These are phyloP conservation scores for Globisporangium solare DNA, from an alignment of 352 stramenopile genomes.

Conservation along the genomic window DNA sequence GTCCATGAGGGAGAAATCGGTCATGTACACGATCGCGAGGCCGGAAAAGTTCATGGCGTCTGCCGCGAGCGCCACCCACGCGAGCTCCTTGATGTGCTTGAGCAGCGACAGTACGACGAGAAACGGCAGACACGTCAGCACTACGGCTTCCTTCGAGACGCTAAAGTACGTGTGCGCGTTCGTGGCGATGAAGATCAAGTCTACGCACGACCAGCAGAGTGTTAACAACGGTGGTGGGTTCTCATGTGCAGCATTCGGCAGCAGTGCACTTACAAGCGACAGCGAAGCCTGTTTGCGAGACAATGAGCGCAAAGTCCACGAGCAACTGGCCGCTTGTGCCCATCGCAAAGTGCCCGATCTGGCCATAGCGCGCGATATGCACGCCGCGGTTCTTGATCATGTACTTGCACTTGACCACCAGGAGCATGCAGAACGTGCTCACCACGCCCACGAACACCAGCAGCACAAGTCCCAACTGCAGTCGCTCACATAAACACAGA, in stretches of 20 bases:
- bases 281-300: slow-evolving; percentile 63
- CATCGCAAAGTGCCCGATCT: slow-evolving; percentile 49
- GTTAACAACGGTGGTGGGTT: not conserved
- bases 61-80: slow-evolving; percentile 65
- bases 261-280: slow-evolving; percentile 36
- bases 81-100: slow-evolving; percentile 62
- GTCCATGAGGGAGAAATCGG: slow-evolving; percentile 55
- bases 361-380: slow-evolving; percentile 37
- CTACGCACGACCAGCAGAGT: slow-evolving; percentile 6
- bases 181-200: slow-evolving; percentile 81
- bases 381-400: slow-evolving; percentile 14
- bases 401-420: slow-evolving; percentile 33
- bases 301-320: slow-evolving; percentile 59
- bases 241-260: not conserved
- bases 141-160: slow-evolving; percentile 25
- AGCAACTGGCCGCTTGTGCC: slow-evolving; percentile 43
- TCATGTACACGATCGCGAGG: slow-evolving; percentile 59
- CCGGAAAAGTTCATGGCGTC: slow-evolving; percentile 73
- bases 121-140: slow-evolving; percentile 26
- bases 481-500: not conserved
- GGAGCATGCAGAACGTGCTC: slow-evolving; percentile 29
- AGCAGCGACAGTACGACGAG: slow-evolving; percentile 54
- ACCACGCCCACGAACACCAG: slow-evolving; percentile 16
- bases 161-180: slow-evolving; percentile 58
- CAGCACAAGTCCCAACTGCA: slow-evolving; percentile 18